These are phyloP conservation scores for Aspergillus nomiae DNA, from an alignment of 2,329 filamentous ascomycete genomes.

Conservation along the genomic window DNA sequence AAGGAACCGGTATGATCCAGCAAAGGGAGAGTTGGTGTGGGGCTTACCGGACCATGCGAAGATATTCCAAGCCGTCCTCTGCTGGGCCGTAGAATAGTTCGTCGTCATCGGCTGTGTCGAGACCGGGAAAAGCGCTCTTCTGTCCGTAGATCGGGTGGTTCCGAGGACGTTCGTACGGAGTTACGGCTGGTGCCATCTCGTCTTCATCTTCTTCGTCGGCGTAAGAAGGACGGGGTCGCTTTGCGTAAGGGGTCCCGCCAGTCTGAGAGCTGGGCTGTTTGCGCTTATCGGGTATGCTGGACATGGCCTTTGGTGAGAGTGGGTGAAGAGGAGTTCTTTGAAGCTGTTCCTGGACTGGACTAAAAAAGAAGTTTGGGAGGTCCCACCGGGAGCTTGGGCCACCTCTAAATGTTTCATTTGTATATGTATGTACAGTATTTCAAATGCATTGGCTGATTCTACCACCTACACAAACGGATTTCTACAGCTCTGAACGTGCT, in stretches of 20 bases:
- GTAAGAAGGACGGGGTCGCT: constrained; percentile 34
- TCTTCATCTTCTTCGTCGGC: constrained; percentile 30
- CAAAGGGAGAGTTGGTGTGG: constrained; percentile 17
- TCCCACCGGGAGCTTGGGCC: constrained; percentile 28
- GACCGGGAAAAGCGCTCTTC: constrained; percentile 69
- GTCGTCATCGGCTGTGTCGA: constrained; percentile 51
- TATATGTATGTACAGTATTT: not conserved
- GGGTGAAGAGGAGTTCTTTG: not conserved
- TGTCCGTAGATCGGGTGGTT: constrained; percentile 70
- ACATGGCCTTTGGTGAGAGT: constrained; percentile 3
- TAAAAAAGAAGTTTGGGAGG: constrained; percentile 13
- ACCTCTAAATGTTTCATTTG: constrained; percentile 2
- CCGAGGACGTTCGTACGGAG: constrained; percentile 41
- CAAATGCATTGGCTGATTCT: not conserved
- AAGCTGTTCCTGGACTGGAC: constrained; percentile 3
- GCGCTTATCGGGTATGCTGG: constrained; percentile 38
- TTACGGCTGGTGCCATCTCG: constrained; percentile 17
- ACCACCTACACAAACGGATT: not conserved
- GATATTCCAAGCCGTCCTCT: constrained; percentile 68
- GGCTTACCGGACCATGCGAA: constrained; percentile 70
- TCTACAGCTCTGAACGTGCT: not conserved
- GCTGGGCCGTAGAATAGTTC: constrained; percentile 70
- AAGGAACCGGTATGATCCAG: constrained; percentile 27
- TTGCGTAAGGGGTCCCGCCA: constrained; percentile 23
- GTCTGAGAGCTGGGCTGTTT: constrained; percentile 25